These are phyloP conservation scores for Poa annua DNA, from an alignment of 176 grass and related monocot genomes.

Conservation along the genomic window DNA sequence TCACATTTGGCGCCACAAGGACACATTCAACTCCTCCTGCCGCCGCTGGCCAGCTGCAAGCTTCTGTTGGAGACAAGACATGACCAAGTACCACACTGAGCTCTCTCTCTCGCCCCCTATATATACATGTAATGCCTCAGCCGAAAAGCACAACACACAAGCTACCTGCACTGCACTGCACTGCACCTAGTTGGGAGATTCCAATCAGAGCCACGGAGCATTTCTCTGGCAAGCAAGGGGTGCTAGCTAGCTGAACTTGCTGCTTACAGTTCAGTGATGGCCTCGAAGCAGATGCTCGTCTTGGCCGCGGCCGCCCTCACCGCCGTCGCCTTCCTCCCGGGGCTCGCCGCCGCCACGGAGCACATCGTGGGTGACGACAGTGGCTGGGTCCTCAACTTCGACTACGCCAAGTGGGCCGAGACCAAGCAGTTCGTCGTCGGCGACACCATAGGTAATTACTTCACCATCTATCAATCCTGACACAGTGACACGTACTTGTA, in stretches of 20 bases:
- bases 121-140: not conserved
- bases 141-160: not conserved
- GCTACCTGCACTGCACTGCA: not conserved
- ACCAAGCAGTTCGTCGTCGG: slow-evolving; percentile 55
- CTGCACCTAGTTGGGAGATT: no score
- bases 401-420: slow-evolving; percentile 50
- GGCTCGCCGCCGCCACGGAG: slow-evolving; percentile 28
- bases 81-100: not conserved
- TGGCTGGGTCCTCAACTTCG: slow-evolving; percentile 41
- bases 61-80: not conserved
- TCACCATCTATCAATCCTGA: not conserved
- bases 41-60: slow-evolving; percentile 41
- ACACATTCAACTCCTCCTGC: slow-evolving; percentile 7
- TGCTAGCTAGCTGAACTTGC: not conserved
- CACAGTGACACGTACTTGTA: no score
- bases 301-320: not conserved
- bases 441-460: slow-evolving; percentile 50
- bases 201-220: not conserved
- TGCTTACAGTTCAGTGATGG: slow-evolving; percentile 28
- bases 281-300: slow-evolving; percentile 44
- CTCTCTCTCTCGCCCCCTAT: not conserved
- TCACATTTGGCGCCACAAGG: slow-evolving; percentile 31
- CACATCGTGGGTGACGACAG: slow-evolving; percentile 44
- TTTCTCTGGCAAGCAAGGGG: not conserved
- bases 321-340: slow-evolving; percentile 24